Conservation (phyloP, 2,329 filamentous ascomycete genomes). For the Zymoseptoria crescenta region DNA sequence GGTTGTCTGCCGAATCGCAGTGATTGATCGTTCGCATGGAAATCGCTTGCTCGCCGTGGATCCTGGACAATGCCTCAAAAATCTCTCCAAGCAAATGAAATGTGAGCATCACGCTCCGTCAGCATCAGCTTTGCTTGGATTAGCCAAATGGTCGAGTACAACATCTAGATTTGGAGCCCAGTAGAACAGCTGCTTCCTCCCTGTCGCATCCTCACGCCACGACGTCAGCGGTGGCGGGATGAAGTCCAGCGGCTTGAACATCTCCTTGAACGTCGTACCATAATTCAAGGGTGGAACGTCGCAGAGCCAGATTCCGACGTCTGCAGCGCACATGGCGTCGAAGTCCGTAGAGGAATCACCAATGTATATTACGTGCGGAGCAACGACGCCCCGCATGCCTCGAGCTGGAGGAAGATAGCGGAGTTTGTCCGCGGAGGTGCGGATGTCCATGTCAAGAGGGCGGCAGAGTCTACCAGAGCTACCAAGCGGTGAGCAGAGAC, state of each 20-base stretch:
- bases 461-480: constrained; percentile 25
- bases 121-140: background rate
- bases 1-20: background rate
- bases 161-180: constrained; percentile 11
- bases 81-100: background rate
- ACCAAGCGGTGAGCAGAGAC: constrained; percentile 17
- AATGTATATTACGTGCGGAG: constrained; percentile 33
- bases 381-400: background rate
- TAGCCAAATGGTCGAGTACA: constrained; percentile 1
- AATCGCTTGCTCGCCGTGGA: background rate
- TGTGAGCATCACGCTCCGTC: background rate
- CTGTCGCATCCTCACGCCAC: background rate
- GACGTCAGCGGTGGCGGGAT: constrained; percentile 6
- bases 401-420: constrained; percentile 17
- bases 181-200: constrained; percentile 8
- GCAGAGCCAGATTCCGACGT: constrained; percentile 38
- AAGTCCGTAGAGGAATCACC: constrained; percentile 44
- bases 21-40: background rate
- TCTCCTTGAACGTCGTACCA: constrained; percentile 10
- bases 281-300: constrained; percentile 11
- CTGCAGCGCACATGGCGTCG: constrained; percentile 37
- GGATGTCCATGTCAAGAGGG: constrained; percentile 20
- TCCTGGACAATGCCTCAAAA: background rate
- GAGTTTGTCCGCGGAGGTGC: constrained; percentile 38
- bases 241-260: constrained; percentile 18